Base-by-base conservation (phyloP, 1,139 yeast genomes). In the Suhomyces choctaworum region DNA sequence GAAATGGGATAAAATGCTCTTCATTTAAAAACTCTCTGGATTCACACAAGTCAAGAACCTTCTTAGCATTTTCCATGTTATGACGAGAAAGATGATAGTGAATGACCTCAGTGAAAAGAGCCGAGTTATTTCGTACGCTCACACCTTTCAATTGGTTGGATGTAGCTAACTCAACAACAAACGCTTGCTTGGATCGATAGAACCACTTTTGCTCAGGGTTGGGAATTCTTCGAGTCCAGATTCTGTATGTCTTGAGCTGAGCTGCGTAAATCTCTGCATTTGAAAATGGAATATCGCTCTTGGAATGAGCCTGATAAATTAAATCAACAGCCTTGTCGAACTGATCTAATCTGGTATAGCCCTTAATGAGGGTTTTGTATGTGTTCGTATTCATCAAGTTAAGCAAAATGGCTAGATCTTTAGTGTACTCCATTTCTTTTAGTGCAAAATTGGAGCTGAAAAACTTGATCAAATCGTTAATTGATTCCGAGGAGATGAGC, bases 321-420 rank as follows among this genome's bases (percentile, higher is more conserved):
- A 58, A 21, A 4, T 51, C 47, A 20, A 69, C 66, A 1, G 72
- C 73, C n/a, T 42, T 36, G 35, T 57, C 58, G 43, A 47, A 66
- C 35, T 60, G 65, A 16, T 57, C 66, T 14, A 70, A 45, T 22
- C 41, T 48, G 3, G 62, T 54, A 36, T 62, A 63, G 1, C 64
- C 62, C 7, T 45, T 39, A 14, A 62, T 55, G 22, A 67, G 46
- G 8, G 29, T 34, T 16, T 32, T 25, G 32, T 33, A 33, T 9
- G 39, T 36, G 7, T 47, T 45, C 17, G 39, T 25, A 7, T 39
- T 29, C 26, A 41, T 31, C 10, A 57, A 30, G 16, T 51, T 42
- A 14, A 50, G 44, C 3, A 48, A 32, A 3, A 41, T 27, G 1
- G 66, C 64, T 3, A 61, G 22, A 4, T 36, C 17, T 25, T 47